A percentile compares a stretch with the other conserved stretches of the same genome.
phyloP scores from a whole-genome alignment of 805 yeast species.

The Saccharomycopsis schoenii region DNA sequence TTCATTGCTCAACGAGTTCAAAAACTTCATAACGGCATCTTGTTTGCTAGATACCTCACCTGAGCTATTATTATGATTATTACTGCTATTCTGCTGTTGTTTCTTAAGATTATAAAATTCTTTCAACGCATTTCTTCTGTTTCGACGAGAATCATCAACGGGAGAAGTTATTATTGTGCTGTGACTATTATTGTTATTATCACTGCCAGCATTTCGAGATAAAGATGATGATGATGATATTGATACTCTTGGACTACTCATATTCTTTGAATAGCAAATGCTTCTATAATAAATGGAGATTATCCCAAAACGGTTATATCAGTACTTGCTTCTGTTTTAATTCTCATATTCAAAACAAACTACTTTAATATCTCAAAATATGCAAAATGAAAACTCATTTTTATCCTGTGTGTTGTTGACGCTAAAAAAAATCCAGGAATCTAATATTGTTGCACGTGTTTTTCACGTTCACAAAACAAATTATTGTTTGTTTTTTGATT shows the following conservation, averaged over 20 bases:
- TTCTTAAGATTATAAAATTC: slow-evolving; percentile 23
- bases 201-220: not conserved
- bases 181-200: not conserved
- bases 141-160: slow-evolving; percentile 15
- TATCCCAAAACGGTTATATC: not conserved
- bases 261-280: not conserved
- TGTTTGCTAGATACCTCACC: not conserved
- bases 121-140: slow-evolving; percentile 19
- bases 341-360: too few relatives aligned
- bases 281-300: not conserved
- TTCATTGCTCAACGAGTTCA: slow-evolving; percentile 20
- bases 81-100: slow-evolving; percentile 21
- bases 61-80: slow-evolving; percentile 18
- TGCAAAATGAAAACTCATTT: too few relatives aligned
- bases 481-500: too few relatives aligned
- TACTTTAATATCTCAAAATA: too few relatives aligned
- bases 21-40: not conserved
- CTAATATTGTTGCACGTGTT: too few relatives aligned
- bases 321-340: not conserved
- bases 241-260: not conserved
- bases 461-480: too few relatives aligned
- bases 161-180: not conserved
- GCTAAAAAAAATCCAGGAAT: too few relatives aligned
- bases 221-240: not conserved
- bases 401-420: too few relatives aligned